Percentiles rank a stretch among this genome's conserved stretches.
Conservation (phyloP, 2,329 filamentous ascomycete genomes). For the Scytalidium lignicola region DNA sequence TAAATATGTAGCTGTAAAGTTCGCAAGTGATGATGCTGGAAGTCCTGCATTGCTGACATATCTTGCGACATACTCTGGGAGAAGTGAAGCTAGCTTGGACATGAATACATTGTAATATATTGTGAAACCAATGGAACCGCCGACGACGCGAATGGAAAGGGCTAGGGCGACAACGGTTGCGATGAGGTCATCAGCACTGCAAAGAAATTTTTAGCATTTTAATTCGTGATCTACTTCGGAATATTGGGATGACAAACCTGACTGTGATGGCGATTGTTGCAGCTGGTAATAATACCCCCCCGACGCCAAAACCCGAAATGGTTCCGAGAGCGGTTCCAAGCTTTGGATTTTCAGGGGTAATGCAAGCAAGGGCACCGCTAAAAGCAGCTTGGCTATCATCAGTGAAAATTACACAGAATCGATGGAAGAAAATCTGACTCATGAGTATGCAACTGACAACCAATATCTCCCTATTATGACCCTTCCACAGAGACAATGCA, state of each 20-base stretch:
- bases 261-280: constrained; percentile 1
- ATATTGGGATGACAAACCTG: background rate
- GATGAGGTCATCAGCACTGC: constrained; percentile 1
- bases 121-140: background rate
- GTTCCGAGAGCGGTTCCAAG: background rate
- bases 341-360: background rate
- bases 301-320: constrained; percentile 1
- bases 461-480: background rate
- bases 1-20: no score
- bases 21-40: background rate
- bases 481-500: background rate
- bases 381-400: constrained; percentile 3
- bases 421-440: no score
- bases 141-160: background rate
- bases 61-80: constrained; percentile 79
- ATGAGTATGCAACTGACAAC: background rate
- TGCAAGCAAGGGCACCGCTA: background rate
- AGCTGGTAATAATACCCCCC: constrained; percentile 1
- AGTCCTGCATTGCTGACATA: constrained; percentile 47
- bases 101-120: background rate
- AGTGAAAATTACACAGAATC: no score
- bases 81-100: constrained; percentile 80
- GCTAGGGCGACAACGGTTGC: background rate
- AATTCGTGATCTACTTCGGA: no score
- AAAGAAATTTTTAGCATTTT: no score